Evolutionary conservation across 2,329 filamentous ascomycete species (phyloP).

Genomic region (Diaporthe amygdali): DNA sequence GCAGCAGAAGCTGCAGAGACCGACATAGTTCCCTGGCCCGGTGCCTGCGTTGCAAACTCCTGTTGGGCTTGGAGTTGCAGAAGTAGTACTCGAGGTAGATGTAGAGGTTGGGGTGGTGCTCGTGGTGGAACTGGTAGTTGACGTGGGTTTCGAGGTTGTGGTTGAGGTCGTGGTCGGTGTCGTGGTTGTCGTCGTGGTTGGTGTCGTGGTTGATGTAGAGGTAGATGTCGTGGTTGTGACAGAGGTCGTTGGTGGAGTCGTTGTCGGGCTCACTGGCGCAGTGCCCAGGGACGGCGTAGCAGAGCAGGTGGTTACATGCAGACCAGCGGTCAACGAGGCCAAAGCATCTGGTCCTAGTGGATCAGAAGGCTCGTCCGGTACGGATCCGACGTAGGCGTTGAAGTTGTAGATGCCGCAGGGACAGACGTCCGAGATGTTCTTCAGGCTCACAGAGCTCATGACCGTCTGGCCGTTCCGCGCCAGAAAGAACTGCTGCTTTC

Average conservation of each 20-base stretch:
- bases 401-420: conserved; percentile 61
- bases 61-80: not conserved
- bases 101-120: not conserved
- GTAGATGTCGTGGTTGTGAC: not conserved
- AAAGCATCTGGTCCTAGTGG: conserved; percentile 41
- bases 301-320: conserved; percentile 35
- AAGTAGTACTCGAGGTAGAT: not conserved
- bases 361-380: conserved; percentile 45
- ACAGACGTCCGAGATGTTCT: conserved; percentile 54
- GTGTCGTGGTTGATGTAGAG: not conserved
- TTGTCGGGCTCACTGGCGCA: conserved; percentile 28
- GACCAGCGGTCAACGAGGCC: conserved; percentile 32
- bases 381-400: conserved; percentile 58
- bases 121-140: not conserved
- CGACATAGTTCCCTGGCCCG: conserved; percentile 23
- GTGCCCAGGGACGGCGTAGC: conserved; percentile 27
- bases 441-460: conserved; percentile 52
- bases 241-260: conserved; percentile 13
- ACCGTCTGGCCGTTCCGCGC: conserved; percentile 45
- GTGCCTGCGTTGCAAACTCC: not conserved
- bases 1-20: conserved; percentile 28
- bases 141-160: not conserved
- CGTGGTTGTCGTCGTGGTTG: not conserved
- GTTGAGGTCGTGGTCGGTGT: not conserved
- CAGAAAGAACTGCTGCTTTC: conserved; percentile 52